Percentiles rank a stretch among this genome's conserved stretches.
These are phyloP conservation scores for Cucumis cinereus DNA, from an alignment of 306 rosid genomes.

Conservation along the genomic window DNA sequence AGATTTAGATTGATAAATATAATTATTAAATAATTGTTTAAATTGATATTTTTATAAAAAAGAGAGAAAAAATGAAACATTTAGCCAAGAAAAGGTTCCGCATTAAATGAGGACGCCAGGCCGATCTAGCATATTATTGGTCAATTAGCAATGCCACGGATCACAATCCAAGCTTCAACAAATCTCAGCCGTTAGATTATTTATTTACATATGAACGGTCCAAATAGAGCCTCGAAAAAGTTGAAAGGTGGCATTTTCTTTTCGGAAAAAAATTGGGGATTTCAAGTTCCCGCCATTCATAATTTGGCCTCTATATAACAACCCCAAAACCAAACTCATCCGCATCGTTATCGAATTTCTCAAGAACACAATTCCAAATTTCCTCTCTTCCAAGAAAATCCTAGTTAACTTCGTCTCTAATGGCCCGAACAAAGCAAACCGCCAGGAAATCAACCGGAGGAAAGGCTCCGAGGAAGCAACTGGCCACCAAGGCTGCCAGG, in stretches of 20 bases:
- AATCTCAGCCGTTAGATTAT: neutral
- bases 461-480: constrained; percentile 4
- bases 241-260: neutral
- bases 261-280: no score
- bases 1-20: no score
- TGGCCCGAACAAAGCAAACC: constrained; percentile 2
- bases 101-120: neutral
- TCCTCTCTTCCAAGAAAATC: no score
- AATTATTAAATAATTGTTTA: no score
- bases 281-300: neutral
- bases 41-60: no score
- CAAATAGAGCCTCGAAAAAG: neutral
- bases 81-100: neutral
- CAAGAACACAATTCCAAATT: neutral
- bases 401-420: neutral
- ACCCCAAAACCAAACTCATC: neutral
- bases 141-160: neutral
- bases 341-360: neutral
- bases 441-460: constrained; percentile 5
- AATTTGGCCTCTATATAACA: neutral
- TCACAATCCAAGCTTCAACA: neutral
- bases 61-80: no score
- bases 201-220: neutral
- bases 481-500: constrained; percentile 2
- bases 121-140: neutral